These are phyloP conservation scores for Euphorbia schlechtendalii DNA, from an alignment of 441 rosid species.

Conservation along the genomic window DNA sequence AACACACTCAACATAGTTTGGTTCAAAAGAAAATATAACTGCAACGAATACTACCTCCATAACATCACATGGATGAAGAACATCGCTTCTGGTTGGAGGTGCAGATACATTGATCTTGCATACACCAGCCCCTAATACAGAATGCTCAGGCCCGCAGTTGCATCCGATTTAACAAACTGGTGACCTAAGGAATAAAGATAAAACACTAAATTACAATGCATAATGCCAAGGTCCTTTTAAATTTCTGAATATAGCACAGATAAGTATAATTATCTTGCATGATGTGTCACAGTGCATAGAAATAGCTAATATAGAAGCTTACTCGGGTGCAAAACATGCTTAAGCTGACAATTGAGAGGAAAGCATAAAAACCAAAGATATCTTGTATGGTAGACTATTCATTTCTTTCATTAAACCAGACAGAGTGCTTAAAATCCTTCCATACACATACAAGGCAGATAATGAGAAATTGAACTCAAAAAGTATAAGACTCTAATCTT, in stretches of 20 bases:
- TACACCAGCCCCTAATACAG: conserved; percentile 30
- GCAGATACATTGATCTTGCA: conserved; percentile 51
- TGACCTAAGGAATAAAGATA: conserved; percentile 42
- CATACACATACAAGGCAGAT: not conserved
- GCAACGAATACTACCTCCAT: conserved; percentile 63
- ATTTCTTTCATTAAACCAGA: not conserved
- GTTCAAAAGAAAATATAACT: conserved; percentile 2
- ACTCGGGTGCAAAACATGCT: not conserved
- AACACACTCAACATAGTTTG: conserved; percentile 1
- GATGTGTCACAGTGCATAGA: not conserved
- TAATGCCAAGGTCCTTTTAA: not conserved
- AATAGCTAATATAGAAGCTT: not conserved
- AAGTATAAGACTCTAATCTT: not conserved
- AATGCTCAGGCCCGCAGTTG: conserved; percentile 58
- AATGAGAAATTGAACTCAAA: not conserved
- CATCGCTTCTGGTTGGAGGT: conserved; percentile 90
- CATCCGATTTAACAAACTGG: conserved; percentile 71
- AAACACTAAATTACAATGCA: not conserved
- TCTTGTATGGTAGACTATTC: not conserved
- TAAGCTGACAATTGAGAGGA: not conserved
- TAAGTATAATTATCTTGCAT: not conserved
- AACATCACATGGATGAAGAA: conserved; percentile 95
- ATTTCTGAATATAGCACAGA: not conserved
- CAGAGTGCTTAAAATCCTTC: not conserved
- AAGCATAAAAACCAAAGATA: not conserved